Conservation (phyloP, 2,329 filamentous ascomycete genomes). For the Ophiostoma ips region DNA sequence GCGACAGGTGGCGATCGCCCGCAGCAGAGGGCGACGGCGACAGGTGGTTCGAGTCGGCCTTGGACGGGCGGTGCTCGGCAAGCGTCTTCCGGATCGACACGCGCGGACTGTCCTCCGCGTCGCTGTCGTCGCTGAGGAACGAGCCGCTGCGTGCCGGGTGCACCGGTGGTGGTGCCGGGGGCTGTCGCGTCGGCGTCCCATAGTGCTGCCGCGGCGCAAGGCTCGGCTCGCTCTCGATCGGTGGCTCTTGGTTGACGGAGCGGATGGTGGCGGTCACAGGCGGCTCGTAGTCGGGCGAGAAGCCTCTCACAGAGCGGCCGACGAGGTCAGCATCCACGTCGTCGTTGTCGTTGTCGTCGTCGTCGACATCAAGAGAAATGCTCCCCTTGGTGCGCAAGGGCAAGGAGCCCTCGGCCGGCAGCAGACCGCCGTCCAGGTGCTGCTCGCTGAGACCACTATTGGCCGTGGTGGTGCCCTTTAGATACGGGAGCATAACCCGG, state of each 20-base stretch:
- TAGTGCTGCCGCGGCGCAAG: slow-evolving; percentile 4
- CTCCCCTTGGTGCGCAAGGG: too few species aligned
- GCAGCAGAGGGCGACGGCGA: slow-evolving; percentile 9
- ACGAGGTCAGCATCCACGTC: slow-evolving; percentile 18
- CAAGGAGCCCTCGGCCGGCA: background rate
- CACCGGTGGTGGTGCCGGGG: slow-evolving; percentile 19
- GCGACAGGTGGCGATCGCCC: slow-evolving; percentile 3
- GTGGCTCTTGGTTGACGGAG: slow-evolving; percentile 35
- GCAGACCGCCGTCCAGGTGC: background rate
- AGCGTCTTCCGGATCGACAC: slow-evolving; percentile 10
- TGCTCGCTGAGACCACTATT: background rate
- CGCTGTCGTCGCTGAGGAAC: slow-evolving; percentile 39
- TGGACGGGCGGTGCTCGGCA: slow-evolving; percentile 2
- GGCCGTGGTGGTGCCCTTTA: slow-evolving; percentile 27
- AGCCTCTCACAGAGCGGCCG: slow-evolving; percentile 37
- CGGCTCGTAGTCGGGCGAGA: slow-evolving; percentile 64
- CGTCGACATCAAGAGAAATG: background rate
- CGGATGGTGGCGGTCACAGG: slow-evolving; percentile 59
- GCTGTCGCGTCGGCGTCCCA: slow-evolving; percentile 24
- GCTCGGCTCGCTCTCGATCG: slow-evolving; percentile 8
- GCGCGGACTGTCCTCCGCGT: slow-evolving; percentile 30
- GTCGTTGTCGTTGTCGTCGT: background rate
- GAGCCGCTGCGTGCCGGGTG: slow-evolving; percentile 28
- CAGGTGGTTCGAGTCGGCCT: background rate
- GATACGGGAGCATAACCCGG: slow-evolving; percentile 76